phyloP scores from a whole-genome alignment of 805 yeast species.

The Sporopachydermia lactativora region DNA sequence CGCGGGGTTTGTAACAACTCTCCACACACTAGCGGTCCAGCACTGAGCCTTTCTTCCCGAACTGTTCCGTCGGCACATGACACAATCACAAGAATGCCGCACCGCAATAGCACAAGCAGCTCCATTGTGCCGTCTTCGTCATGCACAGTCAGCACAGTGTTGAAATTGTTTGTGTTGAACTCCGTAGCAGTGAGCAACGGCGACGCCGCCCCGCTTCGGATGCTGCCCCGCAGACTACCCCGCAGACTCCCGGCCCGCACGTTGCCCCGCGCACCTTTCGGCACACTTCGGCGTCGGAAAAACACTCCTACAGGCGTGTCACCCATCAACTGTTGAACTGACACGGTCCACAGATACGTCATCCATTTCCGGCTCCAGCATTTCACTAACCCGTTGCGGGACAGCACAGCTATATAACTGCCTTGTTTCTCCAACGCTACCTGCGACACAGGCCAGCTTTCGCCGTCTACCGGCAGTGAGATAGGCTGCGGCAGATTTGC shows the following conservation, averaged over 20 bases:
- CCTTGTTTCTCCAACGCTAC: conserved; percentile 39
- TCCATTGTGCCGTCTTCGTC: conserved; percentile 23
- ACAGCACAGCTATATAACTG: conserved; percentile 39
- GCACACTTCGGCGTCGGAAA: conserved; percentile 40
- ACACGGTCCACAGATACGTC: conserved; percentile 43
- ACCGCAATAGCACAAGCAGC: conserved; percentile 35
- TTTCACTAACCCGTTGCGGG: conserved; percentile 35
- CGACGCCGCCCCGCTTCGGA: neutral
- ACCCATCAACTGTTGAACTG: conserved; percentile 21
- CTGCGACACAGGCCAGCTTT: conserved; percentile 46
- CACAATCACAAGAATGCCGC: conserved; percentile 35
- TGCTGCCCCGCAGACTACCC: neutral
- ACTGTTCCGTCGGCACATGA: conserved; percentile 35
- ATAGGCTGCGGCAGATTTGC: conserved; percentile 33
- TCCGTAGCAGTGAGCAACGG: neutral
- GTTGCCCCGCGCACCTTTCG: conserved; percentile 27
- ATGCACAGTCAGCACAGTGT: conserved; percentile 5
- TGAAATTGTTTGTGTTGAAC: neutral
- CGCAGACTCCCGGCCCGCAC: conserved; percentile 5
- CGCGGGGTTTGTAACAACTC: conserved; percentile 53
- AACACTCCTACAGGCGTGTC: conserved; percentile 38
- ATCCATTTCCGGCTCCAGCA: conserved; percentile 45
- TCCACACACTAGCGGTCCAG: conserved; percentile 4
- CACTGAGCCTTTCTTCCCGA: conserved; percentile 20
- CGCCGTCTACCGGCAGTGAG: conserved; percentile 26